A percentile compares a stretch with the other conserved stretches of the same genome.
These are phyloP conservation scores for Diplocarpon mali DNA, from an alignment of 2,329 filamentous ascomycete species.

Conservation along the genomic window DNA sequence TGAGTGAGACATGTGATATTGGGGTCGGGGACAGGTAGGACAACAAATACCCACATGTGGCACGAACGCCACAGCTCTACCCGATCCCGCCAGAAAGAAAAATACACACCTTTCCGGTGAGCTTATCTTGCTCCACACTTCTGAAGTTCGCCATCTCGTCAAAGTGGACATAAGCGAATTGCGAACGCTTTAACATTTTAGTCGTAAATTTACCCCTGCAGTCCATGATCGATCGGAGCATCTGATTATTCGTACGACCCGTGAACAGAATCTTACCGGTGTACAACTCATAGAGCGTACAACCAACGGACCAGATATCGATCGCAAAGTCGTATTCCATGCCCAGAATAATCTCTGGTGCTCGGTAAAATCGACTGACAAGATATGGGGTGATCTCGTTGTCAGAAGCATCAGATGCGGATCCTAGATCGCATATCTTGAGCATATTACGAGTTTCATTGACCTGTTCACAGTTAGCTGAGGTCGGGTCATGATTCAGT, in stretches of 20 bases:
- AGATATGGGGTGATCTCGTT: constrained; percentile 91
- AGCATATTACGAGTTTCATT: constrained; percentile 74
- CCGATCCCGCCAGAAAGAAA: constrained; percentile 12
- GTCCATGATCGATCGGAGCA: constrained; percentile 94
- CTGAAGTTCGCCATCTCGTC: constrained; percentile 75
- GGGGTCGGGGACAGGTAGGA: background rate
- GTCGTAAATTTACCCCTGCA: constrained; percentile 84
- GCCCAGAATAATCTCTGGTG: constrained; percentile 94
- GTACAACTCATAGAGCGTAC: constrained; percentile 92
- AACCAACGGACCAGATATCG: constrained; percentile 97
- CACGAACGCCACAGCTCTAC: constrained; percentile 29
- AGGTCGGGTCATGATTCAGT: background rate
- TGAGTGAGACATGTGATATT: constrained; percentile 4
- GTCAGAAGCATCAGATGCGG: constrained; percentile 84
- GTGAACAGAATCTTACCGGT: constrained; percentile 96
- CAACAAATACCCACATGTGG: constrained; percentile 21
- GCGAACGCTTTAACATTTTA: constrained; percentile 76
- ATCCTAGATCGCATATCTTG: constrained; percentile 94
- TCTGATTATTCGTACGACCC: constrained; percentile 93
- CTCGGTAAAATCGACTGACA: constrained; percentile 93
- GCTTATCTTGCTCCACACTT: constrained; percentile 76
- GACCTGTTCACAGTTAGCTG: constrained; percentile 34
- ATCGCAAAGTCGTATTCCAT: constrained; percentile 90
- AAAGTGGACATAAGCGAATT: constrained; percentile 68
- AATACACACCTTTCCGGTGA: constrained; percentile 62